Base-by-base conservation (phyloP, 2,329 filamentous ascomycete species). In the Aquanectria penicillioides region DNA sequence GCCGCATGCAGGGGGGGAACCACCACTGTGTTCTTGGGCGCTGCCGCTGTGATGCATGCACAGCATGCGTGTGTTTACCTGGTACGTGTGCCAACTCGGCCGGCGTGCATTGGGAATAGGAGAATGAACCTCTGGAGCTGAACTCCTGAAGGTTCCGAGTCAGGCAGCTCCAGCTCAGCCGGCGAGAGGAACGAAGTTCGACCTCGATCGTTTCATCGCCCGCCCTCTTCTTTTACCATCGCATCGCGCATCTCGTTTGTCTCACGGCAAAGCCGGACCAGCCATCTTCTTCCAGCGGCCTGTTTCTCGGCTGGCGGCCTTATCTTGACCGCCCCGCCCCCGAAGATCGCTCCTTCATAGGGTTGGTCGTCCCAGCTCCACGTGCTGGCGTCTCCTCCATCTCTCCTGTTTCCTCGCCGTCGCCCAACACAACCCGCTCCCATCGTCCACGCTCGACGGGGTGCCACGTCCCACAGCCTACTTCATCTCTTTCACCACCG, bases 1-100 rank as follows among this genome's bases (percentile, higher is more conserved):
- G 53, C 66, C 62, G 65, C 58, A 69, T 69, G 67, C 67, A 69
- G 67, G 67, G 67, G 67, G 63, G 33, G 46, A n/a, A 17, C n/a
- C n/a, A 34, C 22, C 29, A 47, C 40, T 51, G 54, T 31, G 26
- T 25, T 43, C 38, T 48, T 47, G 25, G 44, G 29, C 37, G 33
- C 25, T 25, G 10, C n/a, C n/a, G n/a, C 23, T 33, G 48, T 15
- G 29, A 23, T 29, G 25, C 33, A 34, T 33, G 49, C 22, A 20
- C 38, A n/a, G n/a, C n/a, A n/a, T n/a, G n/a, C n/a, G n/a, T n/a
- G n/a, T n/a, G n/a, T n/a, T n/a, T n/a, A n/a, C n/a, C n/a, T n/a
- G n/a, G n/a, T n/a, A n/a, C n/a, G n/a, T n/a, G n/a, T n/a, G n/a
- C n/a, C n/a, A n/a, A n/a, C 37, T 20, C 48, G 20, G 22, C 49